Evolutionary conservation across 495 filamentous ascomycete species (phyloP).

Genomic region (Aspergillus incahuasiensis): DNA sequence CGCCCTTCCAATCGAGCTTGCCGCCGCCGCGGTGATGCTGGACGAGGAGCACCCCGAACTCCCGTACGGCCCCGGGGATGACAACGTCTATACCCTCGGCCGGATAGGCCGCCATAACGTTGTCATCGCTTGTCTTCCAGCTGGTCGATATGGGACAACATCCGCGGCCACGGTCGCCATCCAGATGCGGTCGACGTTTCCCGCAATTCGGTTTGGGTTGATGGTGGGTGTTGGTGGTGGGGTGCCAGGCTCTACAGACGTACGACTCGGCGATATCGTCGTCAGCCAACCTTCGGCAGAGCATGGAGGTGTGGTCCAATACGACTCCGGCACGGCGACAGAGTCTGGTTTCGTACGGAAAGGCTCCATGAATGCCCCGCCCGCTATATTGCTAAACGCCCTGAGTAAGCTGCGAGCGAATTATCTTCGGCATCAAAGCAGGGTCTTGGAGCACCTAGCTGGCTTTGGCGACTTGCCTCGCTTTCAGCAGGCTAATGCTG

Average conservation of each 20-base stretch:
- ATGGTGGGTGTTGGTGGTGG: slow-evolving; percentile 38
- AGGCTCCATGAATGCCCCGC: slow-evolving; percentile 31
- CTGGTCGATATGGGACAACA: slow-evolving; percentile 23
- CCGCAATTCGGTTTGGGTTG: slow-evolving; percentile 21
- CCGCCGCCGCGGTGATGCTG: slow-evolving; percentile 27
- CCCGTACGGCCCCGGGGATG: slow-evolving; percentile 11
- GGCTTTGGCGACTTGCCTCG: background rate
- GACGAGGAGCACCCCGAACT: slow-evolving; percentile 21
- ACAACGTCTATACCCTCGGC: slow-evolving; percentile 33
- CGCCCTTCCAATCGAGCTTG: slow-evolving; percentile 28
- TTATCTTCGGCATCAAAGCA: background rate
- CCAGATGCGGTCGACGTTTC: slow-evolving; percentile 10
- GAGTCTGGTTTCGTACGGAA: slow-evolving; percentile 25
- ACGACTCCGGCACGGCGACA: slow-evolving; percentile 35
- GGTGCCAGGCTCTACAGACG: slow-evolving; percentile 22
- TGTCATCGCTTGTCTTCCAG: slow-evolving; percentile 28
- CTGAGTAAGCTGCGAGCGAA: slow-evolving; percentile 4
- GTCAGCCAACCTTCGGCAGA: slow-evolving; percentile 22
- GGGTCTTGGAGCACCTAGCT: background rate
- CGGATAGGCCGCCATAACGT: slow-evolving; percentile 22
- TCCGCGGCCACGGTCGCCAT: slow-evolving; percentile 20
- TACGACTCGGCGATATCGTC: slow-evolving; percentile 36
- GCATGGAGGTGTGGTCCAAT: slow-evolving; percentile 26
- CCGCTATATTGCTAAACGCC: slow-evolving; percentile 24
- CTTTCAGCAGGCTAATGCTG: background rate